Conservation (phyloP, 192 early-diverging fungal species). For the Haplosporangium gracile region DNA sequence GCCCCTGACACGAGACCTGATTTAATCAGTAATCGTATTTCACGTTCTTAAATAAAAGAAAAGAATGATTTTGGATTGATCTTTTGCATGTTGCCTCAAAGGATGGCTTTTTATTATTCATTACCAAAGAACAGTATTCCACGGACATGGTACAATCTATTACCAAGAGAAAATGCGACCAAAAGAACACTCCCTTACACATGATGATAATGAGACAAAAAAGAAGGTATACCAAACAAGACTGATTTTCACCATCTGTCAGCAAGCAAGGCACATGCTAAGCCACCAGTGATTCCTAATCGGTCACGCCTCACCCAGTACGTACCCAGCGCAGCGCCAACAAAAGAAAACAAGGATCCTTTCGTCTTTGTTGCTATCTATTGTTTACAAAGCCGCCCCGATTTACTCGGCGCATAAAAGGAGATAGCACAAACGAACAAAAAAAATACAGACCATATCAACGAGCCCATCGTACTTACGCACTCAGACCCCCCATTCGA, state of each 20-base stretch:
- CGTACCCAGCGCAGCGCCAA: background rate
- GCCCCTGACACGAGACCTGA: no score
- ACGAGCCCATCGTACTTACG: background rate
- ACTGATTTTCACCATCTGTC: background rate
- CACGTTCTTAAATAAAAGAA: no score
- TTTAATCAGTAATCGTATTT: no score
- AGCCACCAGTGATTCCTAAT: constrained; percentile 1
- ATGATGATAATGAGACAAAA: background rate
- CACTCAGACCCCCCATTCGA: background rate
- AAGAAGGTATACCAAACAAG: background rate
- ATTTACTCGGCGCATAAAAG: background rate
- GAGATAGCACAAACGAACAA: background rate
- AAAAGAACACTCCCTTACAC: background rate
- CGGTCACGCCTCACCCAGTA: background rate
- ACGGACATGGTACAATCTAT: no score
- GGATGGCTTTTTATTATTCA: no score
- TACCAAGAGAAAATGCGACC: background rate
- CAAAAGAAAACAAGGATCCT: no score
- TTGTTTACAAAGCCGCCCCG: no score
- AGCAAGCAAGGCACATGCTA: background rate
- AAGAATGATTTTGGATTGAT: no score
- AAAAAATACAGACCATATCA: no score
- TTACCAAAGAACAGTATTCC: no score
- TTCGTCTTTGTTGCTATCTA: no score
- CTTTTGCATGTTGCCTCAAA: no score